Conservation (phyloP, 345 rosid species). For the Bretschneidera sinensis region DNA sequence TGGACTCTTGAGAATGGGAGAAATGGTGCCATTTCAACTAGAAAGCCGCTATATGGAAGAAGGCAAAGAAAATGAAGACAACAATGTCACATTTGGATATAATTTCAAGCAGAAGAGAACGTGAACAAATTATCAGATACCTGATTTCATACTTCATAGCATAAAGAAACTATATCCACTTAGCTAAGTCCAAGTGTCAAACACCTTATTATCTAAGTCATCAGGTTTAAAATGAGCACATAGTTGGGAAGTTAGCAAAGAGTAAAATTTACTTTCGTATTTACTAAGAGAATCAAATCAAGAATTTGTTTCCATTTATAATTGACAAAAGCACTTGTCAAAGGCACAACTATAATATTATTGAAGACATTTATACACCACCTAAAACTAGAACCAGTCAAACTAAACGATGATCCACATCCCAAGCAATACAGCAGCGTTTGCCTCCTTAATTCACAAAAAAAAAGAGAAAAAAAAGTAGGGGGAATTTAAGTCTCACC, state of each 20-base stretch:
- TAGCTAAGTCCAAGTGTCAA: too few relatives aligned
- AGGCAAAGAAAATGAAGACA: too few relatives aligned
- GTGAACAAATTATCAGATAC: background rate
- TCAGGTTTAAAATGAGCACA: too few relatives aligned
- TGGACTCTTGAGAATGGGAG: too few relatives aligned
- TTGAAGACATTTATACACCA: too few relatives aligned
- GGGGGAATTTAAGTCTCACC: constrained; percentile 30
- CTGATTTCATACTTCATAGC: background rate
- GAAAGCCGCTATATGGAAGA: too few relatives aligned
- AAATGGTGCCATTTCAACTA: too few relatives aligned
- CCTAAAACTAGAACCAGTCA: background rate
- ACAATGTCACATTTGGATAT: background rate
- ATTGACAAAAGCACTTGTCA: background rate
- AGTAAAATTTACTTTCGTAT: background rate
- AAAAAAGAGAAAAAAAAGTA: background rate
- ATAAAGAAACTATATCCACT: background rate
- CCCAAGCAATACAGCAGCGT: background rate
- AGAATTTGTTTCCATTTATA: background rate
- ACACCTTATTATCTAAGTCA: too few relatives aligned
- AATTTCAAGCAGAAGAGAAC: background rate
- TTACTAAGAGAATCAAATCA: background rate
- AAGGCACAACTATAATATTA: too few relatives aligned
- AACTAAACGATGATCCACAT: background rate
- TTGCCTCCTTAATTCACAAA: background rate
- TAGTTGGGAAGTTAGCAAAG: background rate